Evolutionary conservation across 129 eudicot species (phyloP).

Genomic region (Helichrysum umbraculigerum): DNA sequence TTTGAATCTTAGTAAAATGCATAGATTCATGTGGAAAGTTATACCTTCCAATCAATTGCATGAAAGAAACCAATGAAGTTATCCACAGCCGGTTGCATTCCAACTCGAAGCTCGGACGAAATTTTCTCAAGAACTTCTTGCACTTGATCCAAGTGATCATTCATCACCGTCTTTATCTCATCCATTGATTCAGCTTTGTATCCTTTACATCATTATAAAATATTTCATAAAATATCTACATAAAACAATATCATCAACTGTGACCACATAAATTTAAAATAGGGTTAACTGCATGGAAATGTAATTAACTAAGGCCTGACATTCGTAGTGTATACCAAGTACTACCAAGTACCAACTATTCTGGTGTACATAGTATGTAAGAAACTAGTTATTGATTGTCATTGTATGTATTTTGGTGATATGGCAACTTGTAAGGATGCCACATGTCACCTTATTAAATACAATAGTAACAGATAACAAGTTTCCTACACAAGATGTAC

Average conservation of each 20-base stretch:
- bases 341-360: no score
- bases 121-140: conserved; percentile 81
- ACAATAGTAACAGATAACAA: no score
- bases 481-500: no score
- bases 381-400: no score
- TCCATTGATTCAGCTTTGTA: conserved; percentile 52
- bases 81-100: conserved; percentile 74
- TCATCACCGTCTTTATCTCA: conserved; percentile 63
- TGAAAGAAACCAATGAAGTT: conserved; percentile 90
- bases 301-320: no score
- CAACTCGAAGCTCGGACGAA: conserved; percentile 71
- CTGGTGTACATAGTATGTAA: no score
- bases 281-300: no score
- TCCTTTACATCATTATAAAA: conserved; percentile 11
- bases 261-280: neutral
- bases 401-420: no score
- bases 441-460: no score
- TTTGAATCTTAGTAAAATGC: conserved; percentile 4
- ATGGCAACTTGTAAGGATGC: no score
- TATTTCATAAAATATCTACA: neutral
- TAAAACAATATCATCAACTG: neutral
- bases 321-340: no score
- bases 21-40: conserved; percentile 18
- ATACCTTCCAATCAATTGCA: conserved; percentile 97
- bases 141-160: conserved; percentile 84